A percentile compares a stretch with the other conserved stretches of the same genome.
These are phyloP conservation scores for Debaryomycetaceae sp. DNA, from an alignment of 1,139 yeast species.

Conservation along the genomic window DNA sequence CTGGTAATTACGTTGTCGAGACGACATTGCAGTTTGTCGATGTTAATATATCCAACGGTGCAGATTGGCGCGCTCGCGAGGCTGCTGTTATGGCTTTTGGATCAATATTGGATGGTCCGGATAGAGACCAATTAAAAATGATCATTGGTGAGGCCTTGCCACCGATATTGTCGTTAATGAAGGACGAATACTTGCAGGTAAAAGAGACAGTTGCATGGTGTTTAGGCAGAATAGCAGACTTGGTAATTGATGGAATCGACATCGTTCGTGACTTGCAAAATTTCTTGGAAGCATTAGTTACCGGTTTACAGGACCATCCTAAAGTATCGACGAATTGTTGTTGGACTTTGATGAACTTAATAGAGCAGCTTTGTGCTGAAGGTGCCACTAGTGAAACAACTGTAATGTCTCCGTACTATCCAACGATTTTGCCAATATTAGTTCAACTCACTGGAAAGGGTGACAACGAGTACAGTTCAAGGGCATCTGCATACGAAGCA, in stretches of 20 bases:
- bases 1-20: slow-evolving; percentile 80
- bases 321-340: slow-evolving; percentile 93
- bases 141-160: slow-evolving; percentile 79
- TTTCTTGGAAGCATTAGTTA: slow-evolving; percentile 66
- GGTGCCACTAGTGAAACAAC: slow-evolving; percentile 54
- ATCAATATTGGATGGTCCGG: slow-evolving; percentile 93
- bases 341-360: slow-evolving; percentile 91
- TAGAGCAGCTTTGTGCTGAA: slow-evolving; percentile 74
- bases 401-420: slow-evolving; percentile 71
- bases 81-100: slow-evolving; percentile 99
- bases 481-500: slow-evolving; percentile 96
- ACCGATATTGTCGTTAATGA: slow-evolving; percentile 70
- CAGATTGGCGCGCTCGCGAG: slow-evolving; percentile 81
- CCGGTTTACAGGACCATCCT: slow-evolving; percentile 85
- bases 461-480: slow-evolving; percentile 83
- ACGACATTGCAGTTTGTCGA: slow-evolving; percentile 85
- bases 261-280: slow-evolving; percentile 59
- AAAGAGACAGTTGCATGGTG: slow-evolving; percentile 99
- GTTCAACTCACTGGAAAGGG: slow-evolving; percentile 62
- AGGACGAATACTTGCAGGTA: slow-evolving; percentile 75
- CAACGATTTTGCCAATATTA: slow-evolving; percentile 64
- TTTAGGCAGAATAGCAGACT: slow-evolving; percentile 90
- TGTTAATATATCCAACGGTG: slow-evolving; percentile 52
- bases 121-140: slow-evolving; percentile 59
- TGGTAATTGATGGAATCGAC: slow-evolving; percentile 76